Evolutionary conservation across 2,329 filamentous ascomycete species (phyloP), one percentile per base, ranked within the genome.

Genomic region (Botrytis pseudocinerea): DNA sequence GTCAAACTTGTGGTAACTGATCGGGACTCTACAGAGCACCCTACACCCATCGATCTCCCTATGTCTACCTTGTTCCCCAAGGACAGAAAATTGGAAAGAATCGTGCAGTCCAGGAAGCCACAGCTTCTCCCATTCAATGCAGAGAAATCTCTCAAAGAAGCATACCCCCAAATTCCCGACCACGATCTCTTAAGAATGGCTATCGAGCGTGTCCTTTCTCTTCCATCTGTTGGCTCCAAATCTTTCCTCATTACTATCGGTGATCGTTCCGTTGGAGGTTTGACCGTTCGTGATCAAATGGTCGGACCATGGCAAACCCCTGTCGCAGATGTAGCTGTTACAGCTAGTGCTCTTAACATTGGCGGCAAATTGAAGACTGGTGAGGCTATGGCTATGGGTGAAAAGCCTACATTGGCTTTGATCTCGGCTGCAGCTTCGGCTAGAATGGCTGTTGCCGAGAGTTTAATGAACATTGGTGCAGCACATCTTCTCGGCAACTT

Each of bases 331-430:
- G 95, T 97, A 65, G 95, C 94, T 4, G 95, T 98, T 38, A 98
- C 95, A 35, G 90, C 93, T 0, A 95, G 93, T 0, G 92, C 93
- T 3, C 90, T 97, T 78, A 88, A 90, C 64, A 80, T 88, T 12
- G 86, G 86, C 25, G 83, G 83, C n/a, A 93, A 91, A 74, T 87
- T 92, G 65, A 91, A 88, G 79, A 93, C 91, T 42, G 96, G 96
- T 77, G 96, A 98, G 82, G 95, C 95, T n/a, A 97, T 98, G 93
- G 92, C 94, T 1, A 97, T 97, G 92, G 96, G 96, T 48, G 95
- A 98, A 83, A 96, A 93, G 83, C 93, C 95, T 60, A 92, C 91
- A 0, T 84, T 99, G 71, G 96, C 96, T 9, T 87, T 99, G 35
- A 97, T 99, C 74, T 95, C 93, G 7, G 89, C 95, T 4, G 93